phyloP scores from a whole-genome alignment of 148 eudicot genomes.

The Heliamphora exappendiculata region DNA sequence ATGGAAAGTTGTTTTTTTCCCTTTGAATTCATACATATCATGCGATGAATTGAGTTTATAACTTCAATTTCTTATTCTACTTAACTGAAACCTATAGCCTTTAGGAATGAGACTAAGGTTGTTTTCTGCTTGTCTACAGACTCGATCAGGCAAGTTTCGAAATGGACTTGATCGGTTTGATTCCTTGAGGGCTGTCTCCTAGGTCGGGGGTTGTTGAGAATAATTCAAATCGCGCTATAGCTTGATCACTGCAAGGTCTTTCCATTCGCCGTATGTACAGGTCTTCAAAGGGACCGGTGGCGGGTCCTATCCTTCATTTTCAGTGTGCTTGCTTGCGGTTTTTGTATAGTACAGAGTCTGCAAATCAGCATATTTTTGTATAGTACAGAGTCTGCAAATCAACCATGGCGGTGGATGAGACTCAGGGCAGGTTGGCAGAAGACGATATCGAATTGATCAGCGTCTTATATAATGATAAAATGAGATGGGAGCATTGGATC shows the following conservation, averaged over 20 bases:
- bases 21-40: not conserved
- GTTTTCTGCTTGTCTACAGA: constrained; percentile 21
- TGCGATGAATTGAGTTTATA: not conserved
- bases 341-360: constrained; percentile 33
- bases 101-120: not conserved
- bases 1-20: no score
- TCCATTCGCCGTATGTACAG: constrained; percentile 31
- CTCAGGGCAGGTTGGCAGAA: constrained; percentile 16
- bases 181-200: constrained; percentile 24
- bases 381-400: constrained; percentile 22
- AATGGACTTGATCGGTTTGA: constrained; percentile 19
- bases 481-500: constrained; percentile 10
- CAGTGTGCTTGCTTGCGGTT: constrained; percentile 35
- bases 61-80: not conserved
- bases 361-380: constrained; percentile 11
- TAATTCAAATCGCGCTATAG: constrained; percentile 15
- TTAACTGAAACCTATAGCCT: not conserved
- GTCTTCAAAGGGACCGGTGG: constrained; percentile 20
- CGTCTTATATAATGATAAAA: constrained; percentile 9
- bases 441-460: constrained; percentile 1
- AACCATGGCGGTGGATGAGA: constrained; percentile 26
- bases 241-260: constrained; percentile 23
- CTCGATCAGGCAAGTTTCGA: constrained; percentile 16
- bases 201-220: constrained; percentile 12
- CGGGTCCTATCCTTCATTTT: constrained; percentile 28